Evolutionary conservation across 2,329 filamentous ascomycete species (phyloP), one percentile per base, ranked within the genome.

Genomic region (Ramichloridium luteum): DNA sequence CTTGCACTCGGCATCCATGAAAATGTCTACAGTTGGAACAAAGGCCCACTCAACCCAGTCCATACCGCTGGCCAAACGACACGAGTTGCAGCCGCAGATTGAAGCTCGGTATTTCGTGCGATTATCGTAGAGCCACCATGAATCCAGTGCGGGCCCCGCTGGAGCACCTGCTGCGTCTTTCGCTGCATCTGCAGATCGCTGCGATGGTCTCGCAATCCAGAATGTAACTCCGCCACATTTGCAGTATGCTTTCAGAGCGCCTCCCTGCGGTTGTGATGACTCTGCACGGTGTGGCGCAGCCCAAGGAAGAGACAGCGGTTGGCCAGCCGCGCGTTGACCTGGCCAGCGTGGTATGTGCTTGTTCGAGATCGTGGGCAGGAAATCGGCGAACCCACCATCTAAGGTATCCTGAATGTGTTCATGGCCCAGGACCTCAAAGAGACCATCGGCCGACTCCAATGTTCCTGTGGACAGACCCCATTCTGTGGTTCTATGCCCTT

Each of bases 31-130:
- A n/a, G 62, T 60, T 1, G 74, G 73, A 1, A 80, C 56, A 46
- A 80, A 82, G 0, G 71, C 64, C 77, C 77, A 82, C 0, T 67
- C 58, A 43, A 77, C 68, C 28, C 80, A 65, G 34, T 79, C 72
- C 40, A 72, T 75, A 3, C 76, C 75, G 1, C 69, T 65, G 1
- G 57, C 54, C 3, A 74, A 57, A 4, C 76, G 70, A 48, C 77
- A 83, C 2, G 71, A 70, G 4, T 56, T 61, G 51, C 77, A 82
- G 2, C 65, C 61, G 45, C 76, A 80, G 5, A 68, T 63, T 2
- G 72, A 71, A 2, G 72, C 68, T 2, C 74, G 55, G 48, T 74
- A 80, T 37, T 62, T 70, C 4, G 55, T 63, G 6, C 58, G 41
- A 30, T 53, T 43, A 26, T 53, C 53, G 11, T 62, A 57, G n/a